Evolutionary conservation across 306 rosid species (phyloP), one percentile per base, ranked within the genome.

Genomic region (Coriaria nepalensis): DNA sequence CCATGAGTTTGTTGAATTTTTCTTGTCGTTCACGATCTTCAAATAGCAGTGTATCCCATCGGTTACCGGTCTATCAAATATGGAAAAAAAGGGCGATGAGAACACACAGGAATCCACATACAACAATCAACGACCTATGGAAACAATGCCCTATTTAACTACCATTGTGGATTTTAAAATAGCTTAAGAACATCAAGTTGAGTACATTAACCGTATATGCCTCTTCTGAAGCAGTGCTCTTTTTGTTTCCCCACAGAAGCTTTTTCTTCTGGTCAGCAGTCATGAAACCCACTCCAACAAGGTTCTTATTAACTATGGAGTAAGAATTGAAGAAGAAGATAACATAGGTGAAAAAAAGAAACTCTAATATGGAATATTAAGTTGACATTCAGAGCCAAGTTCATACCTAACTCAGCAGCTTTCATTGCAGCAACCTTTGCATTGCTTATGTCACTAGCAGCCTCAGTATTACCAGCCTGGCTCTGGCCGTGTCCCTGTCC

Each of bases 1-100:
- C 98, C 98, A 92, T 92, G 86, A 92, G 98, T 78, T 85, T 92
- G 61, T 85, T 85, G 83, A 92, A 92, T 55, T 92, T 92, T 53
- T 92, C 96, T 68, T 85, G 98, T 56, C 98, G 79, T 64, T 92
- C 98, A 9, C 68, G 78, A 53, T 92, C 98, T 15, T 72, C 37
- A 62, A 90, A 90, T 47, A 67, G 56, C 4, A 92, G 44, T 0
- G 75, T 53, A 60, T 92, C 98, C 98, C 98, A 92, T 39, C 68
- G 83, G 66, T 79, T 87, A 57, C 81, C 94, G 54, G 75, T 53
- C 98, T 85, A 79, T 57, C 61, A 50, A 53, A 67, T 65, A 45
- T 42, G 33, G 60, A 52, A 59, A 61, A 54, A 35, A 20, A 1
- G 29, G 29, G 29, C 29, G 3, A 20, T 20, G 53, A 38, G 47